Conservation (phyloP, 179 eudicot genomes). For the Drosera spatulata region DNA sequence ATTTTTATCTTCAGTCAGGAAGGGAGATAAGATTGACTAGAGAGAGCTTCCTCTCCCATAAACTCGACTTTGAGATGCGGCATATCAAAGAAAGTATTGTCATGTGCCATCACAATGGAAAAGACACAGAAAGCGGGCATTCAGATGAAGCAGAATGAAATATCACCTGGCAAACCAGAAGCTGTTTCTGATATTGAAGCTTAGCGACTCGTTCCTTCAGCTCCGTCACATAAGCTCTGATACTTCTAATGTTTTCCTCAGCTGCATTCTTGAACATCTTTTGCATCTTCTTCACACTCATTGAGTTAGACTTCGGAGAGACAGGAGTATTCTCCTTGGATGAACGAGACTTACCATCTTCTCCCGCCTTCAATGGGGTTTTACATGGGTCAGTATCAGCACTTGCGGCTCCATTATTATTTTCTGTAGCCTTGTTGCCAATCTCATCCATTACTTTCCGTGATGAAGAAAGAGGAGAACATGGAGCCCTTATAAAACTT, state of each 20-base stretch:
- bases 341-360: slow-evolving; percentile 22
- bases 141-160: not conserved
- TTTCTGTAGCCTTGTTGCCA: slow-evolving; percentile 52
- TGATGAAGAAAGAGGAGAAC: slow-evolving; percentile 68
- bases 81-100: no score
- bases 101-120: no score
- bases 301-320: slow-evolving; percentile 37
- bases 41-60: no score
- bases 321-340: slow-evolving; percentile 52
- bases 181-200: slow-evolving; percentile 96
- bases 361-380: slow-evolving; percentile 26
- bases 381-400: slow-evolving; percentile 19
- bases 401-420: slow-evolving; percentile 10
- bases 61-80: no score
- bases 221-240: slow-evolving; percentile 78
- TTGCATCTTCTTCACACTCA: slow-evolving; percentile 77
- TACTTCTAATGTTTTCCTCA: slow-evolving; percentile 79
- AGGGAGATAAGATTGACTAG: no score
- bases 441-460: slow-evolving; percentile 41
- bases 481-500: slow-evolving; percentile 65
- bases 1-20: no score
- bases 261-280: slow-evolving; percentile 81
- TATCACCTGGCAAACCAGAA: slow-evolving; percentile 90
- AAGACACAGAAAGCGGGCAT: not conserved
- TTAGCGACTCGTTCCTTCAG: slow-evolving; percentile 92